Percentiles rank a stretch among this genome's conserved stretches.
Evolutionary conservation across 352 stramenopile genomes (phyloP).

Genomic region (Globisporangium viniferum): DNA sequence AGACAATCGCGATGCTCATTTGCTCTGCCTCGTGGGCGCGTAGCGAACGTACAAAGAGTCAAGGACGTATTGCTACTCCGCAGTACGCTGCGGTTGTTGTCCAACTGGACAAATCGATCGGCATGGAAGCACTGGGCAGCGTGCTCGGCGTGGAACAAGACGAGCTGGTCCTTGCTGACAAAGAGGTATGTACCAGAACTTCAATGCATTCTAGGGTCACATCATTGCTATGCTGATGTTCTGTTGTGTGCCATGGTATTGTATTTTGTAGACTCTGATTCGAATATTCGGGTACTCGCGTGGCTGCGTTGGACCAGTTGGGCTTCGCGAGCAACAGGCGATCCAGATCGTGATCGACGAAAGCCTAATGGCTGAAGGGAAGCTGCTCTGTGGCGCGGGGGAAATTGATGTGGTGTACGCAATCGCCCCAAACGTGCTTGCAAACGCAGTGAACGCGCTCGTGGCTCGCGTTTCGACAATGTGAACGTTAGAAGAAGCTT

Average conservation of each 20-base stretch:
- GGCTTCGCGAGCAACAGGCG: conserved; percentile 42
- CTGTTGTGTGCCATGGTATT: neutral
- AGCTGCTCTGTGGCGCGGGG: conserved; percentile 53
- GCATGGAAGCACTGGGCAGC: conserved; percentile 37
- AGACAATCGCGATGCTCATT: conserved; percentile 57
- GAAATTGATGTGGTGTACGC: conserved; percentile 43
- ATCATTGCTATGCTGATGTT: neutral
- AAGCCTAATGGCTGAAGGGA: conserved; percentile 20
- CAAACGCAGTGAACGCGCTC: conserved; percentile 12
- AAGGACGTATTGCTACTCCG: neutral
- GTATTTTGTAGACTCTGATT: conserved; percentile 37
- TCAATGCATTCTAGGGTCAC: neutral
- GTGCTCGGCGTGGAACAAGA: conserved; percentile 22
- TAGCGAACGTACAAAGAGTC: neutral
- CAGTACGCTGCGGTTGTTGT: conserved; percentile 52
- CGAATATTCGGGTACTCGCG: conserved; percentile 64
- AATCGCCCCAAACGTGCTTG: conserved; percentile 26
- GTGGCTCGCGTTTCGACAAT: conserved; percentile 9
- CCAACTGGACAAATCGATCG: conserved; percentile 43
- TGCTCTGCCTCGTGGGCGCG: conserved; percentile 5
- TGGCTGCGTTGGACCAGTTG: conserved; percentile 61
- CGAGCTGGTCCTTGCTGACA: conserved; percentile 42
- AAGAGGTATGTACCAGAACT: conserved; percentile 28
- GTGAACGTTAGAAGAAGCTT: neutral
- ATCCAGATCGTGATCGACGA: conserved; percentile 59